Evolutionary conservation across 2,329 filamentous ascomycete genomes (phyloP), one percentile per base, ranked within the genome.

Genomic region (Fusarium sterilihyphosum): DNA sequence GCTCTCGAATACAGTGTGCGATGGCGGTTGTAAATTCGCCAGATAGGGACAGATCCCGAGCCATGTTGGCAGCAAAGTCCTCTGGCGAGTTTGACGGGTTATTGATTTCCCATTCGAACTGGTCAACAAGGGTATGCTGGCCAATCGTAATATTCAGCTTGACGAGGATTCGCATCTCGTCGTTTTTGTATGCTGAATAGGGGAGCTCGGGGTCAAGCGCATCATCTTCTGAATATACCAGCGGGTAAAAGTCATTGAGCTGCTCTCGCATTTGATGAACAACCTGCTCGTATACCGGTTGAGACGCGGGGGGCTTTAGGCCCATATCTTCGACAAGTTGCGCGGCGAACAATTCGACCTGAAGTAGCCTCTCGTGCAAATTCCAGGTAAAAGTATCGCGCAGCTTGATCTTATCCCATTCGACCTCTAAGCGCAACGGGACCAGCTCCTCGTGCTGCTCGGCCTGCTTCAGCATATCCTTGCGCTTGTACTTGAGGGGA

Each of bases 381-480:
- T 99, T 99, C 95, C 96, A 99, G 7, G 96, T 98, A 77, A 99
- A 98, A 2, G 96, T 98, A 83, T 99, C 96, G 81, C 96, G 93
- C 70, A 99, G 88, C 83, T 96, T 96, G 78, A 98, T 90, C 85
- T 97, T 98, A 76, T 98, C 96, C 89, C 94, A 93, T 79, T 99
- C 96, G 57, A 98, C 94, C 78, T 99, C 96, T 62, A 99, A 85
- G 54, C 96, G 91, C 74, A 99, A 89, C 6, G 96, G 96, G 3
- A 98, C 94, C 61, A 99, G 86, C 80, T 98, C 94, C 82, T 99
- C 96, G 61, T 94, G 88, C 80, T 96, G 93, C 77, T 98, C 96
- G 31, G 94, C 94, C 84, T 98, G 96, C 76, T 92, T 90, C 72
- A 91, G 89, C 85, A 95, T 89, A 75, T 98, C 94, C 81, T 94